Conservation (phyloP, 2,329 filamentous ascomycete genomes). For the Passalora sequoiae region DNA sequence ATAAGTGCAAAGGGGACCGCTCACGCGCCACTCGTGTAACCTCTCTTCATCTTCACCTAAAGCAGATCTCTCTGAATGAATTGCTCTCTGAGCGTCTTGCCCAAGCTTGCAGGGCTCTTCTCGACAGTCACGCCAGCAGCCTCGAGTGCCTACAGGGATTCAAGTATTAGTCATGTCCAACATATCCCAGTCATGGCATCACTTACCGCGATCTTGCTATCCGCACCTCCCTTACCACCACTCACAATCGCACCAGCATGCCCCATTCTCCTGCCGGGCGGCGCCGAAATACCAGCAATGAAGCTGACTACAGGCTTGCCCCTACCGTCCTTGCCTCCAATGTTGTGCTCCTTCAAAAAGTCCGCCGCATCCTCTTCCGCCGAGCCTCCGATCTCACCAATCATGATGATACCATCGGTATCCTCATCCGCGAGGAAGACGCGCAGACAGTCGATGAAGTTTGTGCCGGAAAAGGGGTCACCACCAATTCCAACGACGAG, state of each 20-base stretch:
- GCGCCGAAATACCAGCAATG: constrained; percentile 96
- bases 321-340: constrained; percentile 51
- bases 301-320: constrained; percentile 92
- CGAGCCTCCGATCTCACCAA: constrained; percentile 95
- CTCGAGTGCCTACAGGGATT: too few species aligned
- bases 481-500: constrained; percentile 97
- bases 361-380: constrained; percentile 98
- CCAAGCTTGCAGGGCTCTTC: constrained; percentile 84
- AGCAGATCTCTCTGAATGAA: constrained; percentile 95
- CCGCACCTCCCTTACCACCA: constrained; percentile 94
- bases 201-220: constrained; percentile 97
- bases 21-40: not conserved
- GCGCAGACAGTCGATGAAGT: constrained; percentile 98
- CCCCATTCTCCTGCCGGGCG: constrained; percentile 94
- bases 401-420: constrained; percentile 99
- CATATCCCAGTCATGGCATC: too few species aligned
- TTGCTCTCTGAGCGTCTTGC: constrained; percentile 89
- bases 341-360: constrained; percentile 90
- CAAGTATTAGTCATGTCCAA: too few species aligned
- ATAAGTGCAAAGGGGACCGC: not conserved
- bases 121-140: constrained; percentile 92
- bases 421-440: constrained; percentile 94
- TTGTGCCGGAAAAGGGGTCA: constrained; percentile 97
- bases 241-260: constrained; percentile 98
- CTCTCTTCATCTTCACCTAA: constrained; percentile 47